These are phyloP conservation scores for Penicillium goetzii DNA, from an alignment of 495 filamentous ascomycete genomes.

Conservation along the genomic window DNA sequence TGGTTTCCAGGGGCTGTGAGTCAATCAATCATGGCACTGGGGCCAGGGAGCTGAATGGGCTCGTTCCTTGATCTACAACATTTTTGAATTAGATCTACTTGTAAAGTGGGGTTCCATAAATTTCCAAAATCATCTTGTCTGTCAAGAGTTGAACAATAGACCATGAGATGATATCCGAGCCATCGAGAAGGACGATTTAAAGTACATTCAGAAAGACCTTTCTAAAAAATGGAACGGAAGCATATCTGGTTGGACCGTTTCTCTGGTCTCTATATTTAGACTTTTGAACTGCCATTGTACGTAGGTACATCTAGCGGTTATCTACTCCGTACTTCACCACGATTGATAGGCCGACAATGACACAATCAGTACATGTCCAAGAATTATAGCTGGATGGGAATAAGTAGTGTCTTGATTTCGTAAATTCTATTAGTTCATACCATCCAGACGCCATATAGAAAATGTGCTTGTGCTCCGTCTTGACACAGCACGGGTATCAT, in stretches of 20 bases:
- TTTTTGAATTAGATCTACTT: background rate
- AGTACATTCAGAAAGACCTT: no score
- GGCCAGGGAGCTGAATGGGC: background rate
- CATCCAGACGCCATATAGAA: background rate
- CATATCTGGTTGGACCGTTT: no score
- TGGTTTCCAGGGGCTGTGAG: background rate
- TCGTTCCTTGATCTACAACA: background rate
- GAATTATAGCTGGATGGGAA: background rate
- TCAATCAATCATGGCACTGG: background rate
- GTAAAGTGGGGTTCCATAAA: no score
- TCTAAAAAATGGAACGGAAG: no score
- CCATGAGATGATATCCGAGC: no score
- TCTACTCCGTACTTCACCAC: background rate
- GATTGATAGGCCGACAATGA: background rate
- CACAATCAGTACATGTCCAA: background rate
- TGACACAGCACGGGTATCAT: slow-evolving; percentile 34
- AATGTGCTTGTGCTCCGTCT: slow-evolving; percentile 5
- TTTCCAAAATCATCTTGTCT: no score
- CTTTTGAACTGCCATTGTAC: no score
- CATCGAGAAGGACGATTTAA: no score
- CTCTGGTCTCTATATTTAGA: no score
- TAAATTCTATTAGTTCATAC: background rate
- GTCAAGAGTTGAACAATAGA: no score
- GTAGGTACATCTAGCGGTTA: background rate
- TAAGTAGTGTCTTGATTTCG: background rate